Evolutionary conservation across 1,284 basidiomycete genomes (phyloP).

Genomic region (Cerrena zonata): DNA sequence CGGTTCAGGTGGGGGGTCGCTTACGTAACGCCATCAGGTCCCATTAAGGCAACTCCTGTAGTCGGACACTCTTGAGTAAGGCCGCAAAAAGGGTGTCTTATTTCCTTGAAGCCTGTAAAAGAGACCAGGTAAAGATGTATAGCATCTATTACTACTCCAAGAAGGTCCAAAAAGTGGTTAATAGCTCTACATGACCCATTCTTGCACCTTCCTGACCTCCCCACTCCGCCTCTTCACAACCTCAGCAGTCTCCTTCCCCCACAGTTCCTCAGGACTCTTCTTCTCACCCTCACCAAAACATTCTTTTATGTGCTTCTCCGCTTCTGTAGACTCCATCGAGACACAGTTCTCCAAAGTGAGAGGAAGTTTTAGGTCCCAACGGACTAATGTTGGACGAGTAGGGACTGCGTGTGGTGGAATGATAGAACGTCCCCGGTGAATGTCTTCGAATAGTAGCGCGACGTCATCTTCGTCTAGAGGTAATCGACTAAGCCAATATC

Average conservation of each 20-base stretch:
- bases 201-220: conserved; percentile 43
- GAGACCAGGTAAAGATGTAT: too few relatives aligned
- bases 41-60: too few relatives aligned
- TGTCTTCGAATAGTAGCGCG: conserved; percentile 79
- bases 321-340: conserved; percentile 72
- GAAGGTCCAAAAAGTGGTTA: too few relatives aligned
- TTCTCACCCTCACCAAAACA: conserved; percentile 30
- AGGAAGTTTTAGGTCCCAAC: conserved; percentile 70
- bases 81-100: too few relatives aligned
- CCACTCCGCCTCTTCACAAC: conserved; percentile 48
- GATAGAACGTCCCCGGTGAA: conserved; percentile 74
- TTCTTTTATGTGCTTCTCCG: conserved; percentile 58
- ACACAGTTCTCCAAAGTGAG: conserved; percentile 74
- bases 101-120: too few relatives aligned
- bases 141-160: too few relatives aligned
- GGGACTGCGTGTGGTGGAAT: conserved; percentile 73
- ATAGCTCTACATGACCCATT: conserved; percentile 38
- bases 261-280: conserved; percentile 55
- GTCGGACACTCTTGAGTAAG: too few relatives aligned
- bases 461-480: conserved; percentile 80
- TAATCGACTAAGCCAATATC: conserved; percentile 46
- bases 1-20: background rate
- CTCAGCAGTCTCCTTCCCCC: conserved; percentile 58
- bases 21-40: too few relatives aligned
- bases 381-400: conserved; percentile 63